A percentile compares a stretch with the other conserved stretches of the same genome.
Conservation (phyloP, 2,329 filamentous ascomycete species). For the Calonectria henricotiae region DNA sequence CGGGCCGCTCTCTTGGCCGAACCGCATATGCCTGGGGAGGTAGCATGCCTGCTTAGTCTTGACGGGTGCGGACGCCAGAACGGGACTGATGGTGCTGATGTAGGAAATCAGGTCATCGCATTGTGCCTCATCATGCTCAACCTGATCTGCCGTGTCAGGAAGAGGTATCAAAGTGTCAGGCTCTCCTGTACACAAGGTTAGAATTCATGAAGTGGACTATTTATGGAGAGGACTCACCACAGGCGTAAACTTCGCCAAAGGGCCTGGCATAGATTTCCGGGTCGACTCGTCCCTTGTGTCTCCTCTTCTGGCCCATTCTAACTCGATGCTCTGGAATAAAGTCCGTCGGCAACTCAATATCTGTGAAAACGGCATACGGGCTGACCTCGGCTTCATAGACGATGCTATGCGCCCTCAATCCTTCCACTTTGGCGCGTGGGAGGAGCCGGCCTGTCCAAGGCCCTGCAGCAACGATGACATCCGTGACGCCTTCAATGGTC, state of each 20-base stretch:
- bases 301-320: slow-evolving; percentile 66
- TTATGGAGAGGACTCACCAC: slow-evolving; percentile 69
- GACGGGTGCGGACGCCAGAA: slow-evolving; percentile 79
- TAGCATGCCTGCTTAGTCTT: slow-evolving; percentile 92
- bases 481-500: slow-evolving; percentile 65
- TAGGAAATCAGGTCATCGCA: slow-evolving; percentile 92
- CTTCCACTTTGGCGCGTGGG: slow-evolving; percentile 72
- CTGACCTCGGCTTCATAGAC: slow-evolving; percentile 77
- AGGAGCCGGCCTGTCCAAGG: slow-evolving; percentile 77
- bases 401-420: slow-evolving; percentile 76
- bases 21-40: slow-evolving; percentile 81
- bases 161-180: slow-evolving; percentile 84
- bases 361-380: slow-evolving; percentile 88
- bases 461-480: slow-evolving; percentile 72
- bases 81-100: slow-evolving; percentile 76
- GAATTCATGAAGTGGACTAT: background rate
- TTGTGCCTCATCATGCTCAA: slow-evolving; percentile 81
- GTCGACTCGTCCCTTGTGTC: slow-evolving; percentile 77
- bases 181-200: slow-evolving; percentile 68
- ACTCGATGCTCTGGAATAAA: slow-evolving; percentile 71
- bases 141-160: slow-evolving; percentile 82
- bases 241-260: slow-evolving; percentile 92
- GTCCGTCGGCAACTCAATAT: slow-evolving; percentile 81
- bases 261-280: slow-evolving; percentile 96
- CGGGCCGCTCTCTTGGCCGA: slow-evolving; percentile 77